phyloP scores from a whole-genome alignment of 306 rosid species.

The Pterocarpus macrocarpus region DNA sequence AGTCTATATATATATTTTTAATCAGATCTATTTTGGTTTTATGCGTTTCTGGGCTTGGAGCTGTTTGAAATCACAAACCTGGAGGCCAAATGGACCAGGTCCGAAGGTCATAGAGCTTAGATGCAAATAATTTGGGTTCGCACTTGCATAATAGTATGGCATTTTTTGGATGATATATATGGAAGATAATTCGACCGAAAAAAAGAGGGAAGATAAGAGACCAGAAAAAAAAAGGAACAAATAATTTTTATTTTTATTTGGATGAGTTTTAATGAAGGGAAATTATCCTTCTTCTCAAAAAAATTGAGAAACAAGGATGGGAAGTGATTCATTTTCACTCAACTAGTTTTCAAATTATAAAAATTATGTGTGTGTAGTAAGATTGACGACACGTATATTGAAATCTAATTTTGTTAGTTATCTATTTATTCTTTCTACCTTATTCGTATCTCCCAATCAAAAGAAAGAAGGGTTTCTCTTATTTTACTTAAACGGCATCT shows the following conservation, averaged over 20 bases:
- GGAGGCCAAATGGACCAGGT: neutral
- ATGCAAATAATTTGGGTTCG: neutral
- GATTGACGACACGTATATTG: neutral
- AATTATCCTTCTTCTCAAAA: neutral
- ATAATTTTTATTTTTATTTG: neutral
- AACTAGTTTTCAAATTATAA: neutral
- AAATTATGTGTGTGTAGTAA: neutral
- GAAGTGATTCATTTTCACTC: neutral
- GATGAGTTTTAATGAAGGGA: neutral
- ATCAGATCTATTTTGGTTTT: neutral
- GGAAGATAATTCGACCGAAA: too few relatives aligned
- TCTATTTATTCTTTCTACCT: too few relatives aligned
- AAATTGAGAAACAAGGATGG: neutral
- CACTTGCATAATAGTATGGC: neutral
- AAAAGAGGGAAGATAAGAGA: neutral
- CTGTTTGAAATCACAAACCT: neutral
- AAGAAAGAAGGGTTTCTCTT: neutral
- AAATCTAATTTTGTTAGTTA: neutral
- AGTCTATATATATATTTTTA: too few relatives aligned
- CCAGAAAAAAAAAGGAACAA: too few relatives aligned
- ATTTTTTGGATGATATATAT: neutral
- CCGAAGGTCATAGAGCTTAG: neutral
- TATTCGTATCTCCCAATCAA: neutral
- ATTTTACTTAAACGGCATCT: neutral
- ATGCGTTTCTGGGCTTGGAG: slow-evolving; percentile 7